A percentile compares a stretch with the other conserved stretches of the same genome.
These are phyloP conservation scores for Botrytis tulipae DNA, from an alignment of 2,329 filamentous ascomycete species.

Conservation along the genomic window DNA sequence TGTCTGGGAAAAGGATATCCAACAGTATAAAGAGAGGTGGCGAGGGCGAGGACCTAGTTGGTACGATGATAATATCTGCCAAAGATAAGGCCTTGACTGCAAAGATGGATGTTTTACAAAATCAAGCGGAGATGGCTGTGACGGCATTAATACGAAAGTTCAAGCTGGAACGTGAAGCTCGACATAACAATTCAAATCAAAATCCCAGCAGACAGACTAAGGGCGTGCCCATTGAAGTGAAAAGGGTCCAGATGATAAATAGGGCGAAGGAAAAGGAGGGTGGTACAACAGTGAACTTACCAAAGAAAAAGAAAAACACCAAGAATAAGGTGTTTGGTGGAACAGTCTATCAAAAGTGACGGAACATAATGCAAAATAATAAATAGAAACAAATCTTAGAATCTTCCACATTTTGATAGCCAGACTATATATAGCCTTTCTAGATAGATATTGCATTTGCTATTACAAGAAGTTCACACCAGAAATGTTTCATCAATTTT, in stretches of 20 bases:
- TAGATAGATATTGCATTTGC: neutral
- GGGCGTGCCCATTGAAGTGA: neutral
- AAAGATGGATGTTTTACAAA: conserved; percentile 31
- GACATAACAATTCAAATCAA: neutral
- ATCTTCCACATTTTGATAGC: neutral
- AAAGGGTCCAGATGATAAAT: neutral
- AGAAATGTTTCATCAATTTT: conserved; percentile 11
- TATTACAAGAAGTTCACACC: neutral
- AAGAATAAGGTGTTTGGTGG: conserved; percentile 8
- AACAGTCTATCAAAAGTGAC: neutral
- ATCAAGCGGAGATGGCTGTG: conserved; percentile 32
- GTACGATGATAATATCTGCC: conserved; percentile 40
- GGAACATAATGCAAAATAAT: neutral
- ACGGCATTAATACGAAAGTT: neutral
- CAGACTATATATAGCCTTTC: neutral
- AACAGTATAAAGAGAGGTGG: conserved; percentile 23
- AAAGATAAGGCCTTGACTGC: conserved; percentile 30
- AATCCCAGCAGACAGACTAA: neutral
- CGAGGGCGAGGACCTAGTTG: conserved; percentile 39
- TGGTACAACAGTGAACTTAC: neutral
- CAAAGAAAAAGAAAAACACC: neutral
- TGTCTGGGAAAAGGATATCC: conserved; percentile 30
- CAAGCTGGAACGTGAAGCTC: neutral
- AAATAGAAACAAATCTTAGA: neutral
- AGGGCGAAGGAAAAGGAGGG: neutral